These are phyloP conservation scores for Pyrenula massariospora DNA, from an alignment of 495 filamentous ascomycete genomes.

Conservation along the genomic window DNA sequence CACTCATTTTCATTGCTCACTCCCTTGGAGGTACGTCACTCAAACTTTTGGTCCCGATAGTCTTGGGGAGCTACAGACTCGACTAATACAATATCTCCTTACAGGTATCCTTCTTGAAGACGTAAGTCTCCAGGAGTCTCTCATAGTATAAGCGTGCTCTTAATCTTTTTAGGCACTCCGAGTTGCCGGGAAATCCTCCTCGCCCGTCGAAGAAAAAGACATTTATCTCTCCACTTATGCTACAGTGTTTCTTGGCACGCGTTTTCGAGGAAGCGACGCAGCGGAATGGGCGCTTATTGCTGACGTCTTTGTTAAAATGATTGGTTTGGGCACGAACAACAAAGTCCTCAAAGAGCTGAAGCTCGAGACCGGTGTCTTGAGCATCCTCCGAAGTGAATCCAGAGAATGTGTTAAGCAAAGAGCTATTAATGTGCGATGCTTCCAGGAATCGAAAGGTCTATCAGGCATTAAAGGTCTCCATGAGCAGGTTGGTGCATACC, in stretches of 20 bases:
- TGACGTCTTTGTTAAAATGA: slow-evolving; percentile 6
- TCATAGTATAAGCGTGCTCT: not conserved
- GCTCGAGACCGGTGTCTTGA: slow-evolving; percentile 10
- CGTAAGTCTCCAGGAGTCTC: not conserved
- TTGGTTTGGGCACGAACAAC: slow-evolving; percentile 6
- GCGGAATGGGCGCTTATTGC: slow-evolving; percentile 8
- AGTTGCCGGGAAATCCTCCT: slow-evolving; percentile 24
- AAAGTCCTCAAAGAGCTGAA: slow-evolving; percentile 11
- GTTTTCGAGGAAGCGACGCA: slow-evolving; percentile 7
- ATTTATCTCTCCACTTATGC: slow-evolving; percentile 19
- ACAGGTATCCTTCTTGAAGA: not conserved
- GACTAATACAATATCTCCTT: not conserved
- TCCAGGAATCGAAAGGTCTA: slow-evolving; percentile 8
- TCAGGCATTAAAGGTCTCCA: slow-evolving; percentile 4
- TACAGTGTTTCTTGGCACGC: slow-evolving; percentile 21
- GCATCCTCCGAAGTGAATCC: slow-evolving; percentile 6
- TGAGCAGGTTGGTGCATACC: not conserved
- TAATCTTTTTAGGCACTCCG: slow-evolving; percentile 6
- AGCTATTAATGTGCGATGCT: slow-evolving; percentile 9
- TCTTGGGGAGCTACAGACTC: not conserved
- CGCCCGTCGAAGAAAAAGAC: slow-evolving; percentile 9
- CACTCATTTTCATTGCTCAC: slow-evolving; percentile 35
- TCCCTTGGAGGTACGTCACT: slow-evolving; percentile 31
- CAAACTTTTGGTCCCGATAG: not conserved
- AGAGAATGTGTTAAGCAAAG: not conserved